These are phyloP conservation scores for Plasmodium berghei DNA, from an alignment of 169 alveolate genomes.

Conservation along the genomic window DNA sequence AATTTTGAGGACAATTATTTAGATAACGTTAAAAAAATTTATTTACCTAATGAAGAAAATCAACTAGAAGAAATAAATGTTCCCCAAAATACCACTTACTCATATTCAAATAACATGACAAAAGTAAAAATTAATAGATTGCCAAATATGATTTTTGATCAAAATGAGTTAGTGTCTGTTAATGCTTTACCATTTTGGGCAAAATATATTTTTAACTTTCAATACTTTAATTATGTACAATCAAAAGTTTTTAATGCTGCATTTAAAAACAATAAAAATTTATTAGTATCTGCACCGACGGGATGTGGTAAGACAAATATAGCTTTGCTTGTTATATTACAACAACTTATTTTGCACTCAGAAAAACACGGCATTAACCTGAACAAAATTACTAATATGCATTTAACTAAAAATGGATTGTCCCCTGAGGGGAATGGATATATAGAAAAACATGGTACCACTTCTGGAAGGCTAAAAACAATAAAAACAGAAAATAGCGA, in stretches of 20 bases:
- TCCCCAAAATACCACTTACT: conserved; percentile 44
- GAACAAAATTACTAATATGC: conserved; percentile 17
- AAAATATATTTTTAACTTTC: conserved; percentile 72
- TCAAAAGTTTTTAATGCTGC: conserved; percentile 94
- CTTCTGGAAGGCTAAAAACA: background rate
- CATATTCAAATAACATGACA: conserved; percentile 49
- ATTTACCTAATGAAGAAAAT: conserved; percentile 68
- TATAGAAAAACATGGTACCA: background rate
- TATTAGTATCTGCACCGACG: conserved; percentile 98
- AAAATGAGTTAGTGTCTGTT: conserved; percentile 68
- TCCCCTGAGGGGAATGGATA: background rate
- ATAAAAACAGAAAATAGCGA: background rate
- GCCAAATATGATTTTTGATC: conserved; percentile 38
- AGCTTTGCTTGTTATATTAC: conserved; percentile 94
- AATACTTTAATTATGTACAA: conserved; percentile 90
- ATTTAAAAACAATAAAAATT: conserved; percentile 92
- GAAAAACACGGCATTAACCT: conserved; percentile 42
- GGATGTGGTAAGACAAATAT: conserved; percentile 99
- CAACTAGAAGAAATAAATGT: conserved; percentile 52
- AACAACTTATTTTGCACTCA: conserved; percentile 71
- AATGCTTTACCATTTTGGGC: conserved; percentile 48
- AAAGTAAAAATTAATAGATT: conserved; percentile 64
- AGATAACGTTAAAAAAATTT: conserved; percentile 48
- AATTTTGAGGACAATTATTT: conserved; percentile 20
- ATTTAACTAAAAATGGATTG: conserved; percentile 5